Evolutionary conservation across 345 rosid genomes (phyloP).

Genomic region (Eucalyptus paniculata): DNA sequence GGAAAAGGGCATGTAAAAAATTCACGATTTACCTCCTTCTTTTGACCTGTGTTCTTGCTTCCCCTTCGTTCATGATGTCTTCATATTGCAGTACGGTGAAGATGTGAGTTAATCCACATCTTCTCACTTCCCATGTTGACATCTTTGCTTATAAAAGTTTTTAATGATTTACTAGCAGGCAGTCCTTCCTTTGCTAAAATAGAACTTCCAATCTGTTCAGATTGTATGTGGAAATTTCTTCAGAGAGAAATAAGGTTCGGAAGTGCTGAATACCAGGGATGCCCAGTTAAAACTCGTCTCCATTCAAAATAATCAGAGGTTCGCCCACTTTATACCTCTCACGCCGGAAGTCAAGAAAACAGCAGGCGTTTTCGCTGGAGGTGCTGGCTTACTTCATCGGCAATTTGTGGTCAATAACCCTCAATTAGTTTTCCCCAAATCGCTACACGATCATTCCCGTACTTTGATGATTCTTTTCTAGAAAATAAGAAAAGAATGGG

Average conservation of each 20-base stretch:
- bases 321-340: slow-evolving; percentile 54
- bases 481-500: too few species aligned
- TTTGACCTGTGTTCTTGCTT: not conserved
- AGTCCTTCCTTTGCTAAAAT: not conserved
- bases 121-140: not conserved
- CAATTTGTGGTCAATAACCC: not conserved
- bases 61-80: not conserved
- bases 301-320: slow-evolving; percentile 64
- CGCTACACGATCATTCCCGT: not conserved
- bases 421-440: not conserved
- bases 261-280: slow-evolving; percentile 45
- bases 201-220: slow-evolving; percentile 8
- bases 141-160: not conserved
- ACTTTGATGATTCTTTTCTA: not conserved
- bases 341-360: slow-evolving; percentile 75
- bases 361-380: slow-evolving; percentile 72
- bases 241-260: slow-evolving; percentile 35
- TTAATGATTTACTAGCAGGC: not conserved
- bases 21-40: not conserved
- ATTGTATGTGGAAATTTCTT: slow-evolving; percentile 56
- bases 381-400: slow-evolving; percentile 12
- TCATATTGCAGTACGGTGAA: not conserved
- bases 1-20: not conserved
- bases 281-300: slow-evolving; percentile 44
- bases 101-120: not conserved